A percentile compares a stretch with the other conserved stretches of the same genome.
phyloP scores from a whole-genome alignment of 768 basidiomycete species.

The Termitomyces sp. region DNA sequence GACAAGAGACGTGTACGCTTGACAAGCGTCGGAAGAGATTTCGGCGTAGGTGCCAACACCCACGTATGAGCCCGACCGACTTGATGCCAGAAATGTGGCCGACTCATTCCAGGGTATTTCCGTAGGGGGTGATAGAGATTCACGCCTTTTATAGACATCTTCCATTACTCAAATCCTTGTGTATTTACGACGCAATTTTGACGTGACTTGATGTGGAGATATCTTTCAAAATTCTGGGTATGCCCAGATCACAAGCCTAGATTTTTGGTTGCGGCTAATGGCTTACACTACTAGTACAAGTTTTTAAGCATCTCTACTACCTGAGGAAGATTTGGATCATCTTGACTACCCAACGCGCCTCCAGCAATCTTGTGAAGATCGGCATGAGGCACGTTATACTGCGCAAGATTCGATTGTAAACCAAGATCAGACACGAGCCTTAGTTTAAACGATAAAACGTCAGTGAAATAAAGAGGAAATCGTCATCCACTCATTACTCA shows the following conservation, averaged over 20 bases:
- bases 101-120: conserved; percentile 18
- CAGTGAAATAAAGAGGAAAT: neutral
- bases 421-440: conserved; percentile 63
- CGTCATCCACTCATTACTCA: conserved; percentile 28
- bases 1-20: conserved; percentile 15
- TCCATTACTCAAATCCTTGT: conserved; percentile 1
- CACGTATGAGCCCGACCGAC: conserved; percentile 11
- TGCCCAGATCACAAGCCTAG: conserved; percentile 13
- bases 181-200: neutral
- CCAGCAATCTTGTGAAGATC: conserved; percentile 55
- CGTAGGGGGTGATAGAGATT: conserved; percentile 8
- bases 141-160: conserved; percentile 11
- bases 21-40: neutral
- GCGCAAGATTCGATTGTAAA: conserved; percentile 50
- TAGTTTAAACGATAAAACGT: neutral
- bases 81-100: conserved; percentile 20
- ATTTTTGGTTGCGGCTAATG: neutral
- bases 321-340: conserved; percentile 34
- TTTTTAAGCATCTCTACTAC: conserved; percentile 50
- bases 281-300: conserved; percentile 30
- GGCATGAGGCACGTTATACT: conserved; percentile 61
- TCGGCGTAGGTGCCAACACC: conserved; percentile 6
- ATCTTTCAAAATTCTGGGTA: neutral
- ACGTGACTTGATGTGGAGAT: conserved; percentile 1
- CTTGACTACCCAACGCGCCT: conserved; percentile 40